phyloP scores from a whole-genome alignment of 495 filamentous ascomycete genomes.

The Cercophora samala region DNA sequence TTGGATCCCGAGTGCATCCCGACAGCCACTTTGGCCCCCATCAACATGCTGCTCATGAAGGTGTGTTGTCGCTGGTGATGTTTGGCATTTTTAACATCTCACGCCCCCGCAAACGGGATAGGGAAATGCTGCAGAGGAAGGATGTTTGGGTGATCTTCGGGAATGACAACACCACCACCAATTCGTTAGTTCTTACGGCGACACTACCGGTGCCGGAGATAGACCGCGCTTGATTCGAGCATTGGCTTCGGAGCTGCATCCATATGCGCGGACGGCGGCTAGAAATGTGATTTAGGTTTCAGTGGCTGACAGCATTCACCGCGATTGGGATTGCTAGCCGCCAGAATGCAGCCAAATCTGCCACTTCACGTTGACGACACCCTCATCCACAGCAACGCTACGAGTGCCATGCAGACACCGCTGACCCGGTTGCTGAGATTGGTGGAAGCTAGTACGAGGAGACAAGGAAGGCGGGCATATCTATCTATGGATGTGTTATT shows the following conservation, averaged over 20 bases:
- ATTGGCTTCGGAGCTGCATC: background rate
- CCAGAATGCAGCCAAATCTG: slow-evolving; percentile 24
- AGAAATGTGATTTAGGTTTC: slow-evolving; percentile 15
- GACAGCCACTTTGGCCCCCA: slow-evolving; percentile 25
- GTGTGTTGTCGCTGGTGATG: background rate
- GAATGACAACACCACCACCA: slow-evolving; percentile 7
- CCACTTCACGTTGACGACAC: slow-evolving; percentile 11
- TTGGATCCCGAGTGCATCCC: slow-evolving; percentile 8
- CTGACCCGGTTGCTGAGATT: background rate
- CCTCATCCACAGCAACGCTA: background rate
- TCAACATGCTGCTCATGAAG: too few relatives aligned
- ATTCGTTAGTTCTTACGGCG: slow-evolving; percentile 1
- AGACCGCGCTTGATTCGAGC: slow-evolving; percentile 25
- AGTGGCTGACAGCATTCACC: background rate
- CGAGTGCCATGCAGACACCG: too few relatives aligned
- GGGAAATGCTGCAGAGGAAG: background rate
- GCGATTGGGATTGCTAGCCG: slow-evolving; percentile 27
- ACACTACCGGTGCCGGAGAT: background rate
- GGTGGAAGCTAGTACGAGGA: background rate
- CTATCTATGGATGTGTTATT: background rate
- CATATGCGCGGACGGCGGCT: slow-evolving; percentile 21
- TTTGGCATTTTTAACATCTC: background rate
- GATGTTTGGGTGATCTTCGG: background rate
- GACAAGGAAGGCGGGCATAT: background rate
- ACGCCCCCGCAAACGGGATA: background rate